Evolutionary conservation across 108 stramenopile species (phyloP).

Genomic region (Seminavis robusta): DNA sequence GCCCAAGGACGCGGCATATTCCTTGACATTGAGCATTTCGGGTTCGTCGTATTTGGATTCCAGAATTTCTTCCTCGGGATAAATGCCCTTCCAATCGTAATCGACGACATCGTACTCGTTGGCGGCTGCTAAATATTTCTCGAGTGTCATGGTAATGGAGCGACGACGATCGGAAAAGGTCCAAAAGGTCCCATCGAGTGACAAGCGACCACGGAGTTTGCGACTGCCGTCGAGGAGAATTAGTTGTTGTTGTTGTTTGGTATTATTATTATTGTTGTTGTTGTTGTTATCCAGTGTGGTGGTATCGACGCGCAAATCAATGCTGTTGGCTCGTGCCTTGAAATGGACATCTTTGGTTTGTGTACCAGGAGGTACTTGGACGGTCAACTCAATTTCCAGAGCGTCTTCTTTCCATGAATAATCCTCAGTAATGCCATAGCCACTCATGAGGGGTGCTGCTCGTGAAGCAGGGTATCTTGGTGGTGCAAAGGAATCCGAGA

Average conservation of each 20-base stretch:
- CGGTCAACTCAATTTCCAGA: conserved; percentile 75
- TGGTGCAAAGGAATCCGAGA: too few species aligned
- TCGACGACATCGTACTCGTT: conserved; percentile 68
- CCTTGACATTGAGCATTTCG: conserved; percentile 71
- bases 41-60: conserved; percentile 67
- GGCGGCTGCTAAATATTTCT: conserved; percentile 48
- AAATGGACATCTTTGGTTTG: conserved; percentile 64
- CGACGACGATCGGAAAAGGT: conserved; percentile 51
- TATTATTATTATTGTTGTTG: not conserved
- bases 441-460: conserved; percentile 28
- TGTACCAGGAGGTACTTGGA: conserved; percentile 60
- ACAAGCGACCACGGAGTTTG: conserved; percentile 55
- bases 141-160: not conserved
- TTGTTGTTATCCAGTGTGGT: not conserved
- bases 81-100: conserved; percentile 85
- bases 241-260: conserved; percentile 6
- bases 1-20: conserved; percentile 75
- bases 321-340: conserved; percentile 42
- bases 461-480: too few species aligned
- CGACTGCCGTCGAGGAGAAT: conserved; percentile 62
- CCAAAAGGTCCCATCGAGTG: conserved; percentile 83
- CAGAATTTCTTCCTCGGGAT: conserved; percentile 64
- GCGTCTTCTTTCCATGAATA: conserved; percentile 81
- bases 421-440: conserved; percentile 52
- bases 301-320: conserved; percentile 38